Conservation (phyloP, 2,329 filamentous ascomycete genomes). For the Ophiobolus disseminans region DNA sequence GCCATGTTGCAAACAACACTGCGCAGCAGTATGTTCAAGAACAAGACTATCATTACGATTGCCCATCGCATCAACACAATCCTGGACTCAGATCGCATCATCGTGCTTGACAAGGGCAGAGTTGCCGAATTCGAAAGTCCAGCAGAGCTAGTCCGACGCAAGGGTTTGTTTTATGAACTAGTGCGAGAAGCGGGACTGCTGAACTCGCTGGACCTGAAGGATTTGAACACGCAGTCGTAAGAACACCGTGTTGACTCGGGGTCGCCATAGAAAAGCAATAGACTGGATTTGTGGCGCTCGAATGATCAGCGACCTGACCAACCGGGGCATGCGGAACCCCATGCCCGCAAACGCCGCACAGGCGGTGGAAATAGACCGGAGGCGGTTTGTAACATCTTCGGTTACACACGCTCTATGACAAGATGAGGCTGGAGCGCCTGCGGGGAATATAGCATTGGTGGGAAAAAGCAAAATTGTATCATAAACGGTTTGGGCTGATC, state of each 20-base stretch:
- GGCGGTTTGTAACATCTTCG: too few relatives aligned
- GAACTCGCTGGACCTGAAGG: conserved; percentile 20
- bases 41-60: conserved; percentile 97
- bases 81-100: conserved; percentile 83
- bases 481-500: background rate
- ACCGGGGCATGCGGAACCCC: too few relatives aligned
- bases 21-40: conserved; percentile 74
- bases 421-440: background rate
- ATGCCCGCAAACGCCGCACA: too few relatives aligned
- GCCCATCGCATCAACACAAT: conserved; percentile 99
- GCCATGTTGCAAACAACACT: conserved; percentile 69
- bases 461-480: conserved; percentile 4
- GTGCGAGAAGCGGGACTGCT: conserved; percentile 88
- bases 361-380: too few relatives aligned
- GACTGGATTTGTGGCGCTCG: background rate
- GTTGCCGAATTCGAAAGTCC: conserved; percentile 95
- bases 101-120: conserved; percentile 88
- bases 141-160: conserved; percentile 73
- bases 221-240: conserved; percentile 2
- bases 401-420: too few relatives aligned
- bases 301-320: too few relatives aligned
- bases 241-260: too few relatives aligned
- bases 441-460: background rate
- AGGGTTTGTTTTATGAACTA: conserved; percentile 85
- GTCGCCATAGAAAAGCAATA: background rate